Percentiles rank a stretch among this genome's conserved stretches.
Evolutionary conservation across 768 basidiomycete species (phyloP).

Genomic region (Mycena maculata): DNA sequence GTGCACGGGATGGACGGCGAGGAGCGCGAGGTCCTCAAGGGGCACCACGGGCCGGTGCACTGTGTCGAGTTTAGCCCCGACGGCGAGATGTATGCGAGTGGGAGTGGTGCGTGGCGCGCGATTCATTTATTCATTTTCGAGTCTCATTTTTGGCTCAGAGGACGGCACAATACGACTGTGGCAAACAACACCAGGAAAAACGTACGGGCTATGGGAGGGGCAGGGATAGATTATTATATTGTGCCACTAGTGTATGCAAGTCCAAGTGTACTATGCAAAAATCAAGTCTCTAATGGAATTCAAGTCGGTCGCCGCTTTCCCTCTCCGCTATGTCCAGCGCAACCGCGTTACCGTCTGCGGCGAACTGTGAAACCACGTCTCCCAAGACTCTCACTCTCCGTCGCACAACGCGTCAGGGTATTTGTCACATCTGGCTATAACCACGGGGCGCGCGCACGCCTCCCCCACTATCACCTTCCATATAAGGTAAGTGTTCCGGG

Average conservation of each 20-base stretch:
- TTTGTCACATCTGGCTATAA: too few relatives aligned
- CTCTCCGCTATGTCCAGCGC: too few relatives aligned
- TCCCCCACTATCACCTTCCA: too few relatives aligned
- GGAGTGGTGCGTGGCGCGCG: slow-evolving; percentile 83
- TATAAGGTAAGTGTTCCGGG: too few relatives aligned
- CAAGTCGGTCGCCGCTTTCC: too few relatives aligned
- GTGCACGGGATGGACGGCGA: slow-evolving; percentile 92
- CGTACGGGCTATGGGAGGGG: slow-evolving; percentile 84
- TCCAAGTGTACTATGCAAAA: too few relatives aligned
- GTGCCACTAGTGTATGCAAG: neutral
- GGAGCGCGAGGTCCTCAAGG: slow-evolving; percentile 92
- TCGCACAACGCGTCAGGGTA: too few relatives aligned
- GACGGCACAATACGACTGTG: slow-evolving; percentile 95
- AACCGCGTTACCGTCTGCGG: too few relatives aligned
- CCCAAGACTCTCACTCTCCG: too few relatives aligned
- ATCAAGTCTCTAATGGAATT: too few relatives aligned
- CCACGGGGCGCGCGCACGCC: too few relatives aligned
- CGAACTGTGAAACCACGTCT: too few relatives aligned
- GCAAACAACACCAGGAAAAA: slow-evolving; percentile 96
- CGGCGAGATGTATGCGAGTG: slow-evolving; percentile 97
- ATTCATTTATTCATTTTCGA: slow-evolving; percentile 23
- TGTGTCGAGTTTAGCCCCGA: slow-evolving; percentile 95
- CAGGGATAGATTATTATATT: slow-evolving; percentile 61
- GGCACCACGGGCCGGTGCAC: slow-evolving; percentile 97
- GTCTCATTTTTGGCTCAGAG: slow-evolving; percentile 58